A percentile compares a stretch with the other conserved stretches of the same genome.
Evolutionary conservation across 345 rosid species (phyloP).

Genomic region (Corchorus capsularis): DNA sequence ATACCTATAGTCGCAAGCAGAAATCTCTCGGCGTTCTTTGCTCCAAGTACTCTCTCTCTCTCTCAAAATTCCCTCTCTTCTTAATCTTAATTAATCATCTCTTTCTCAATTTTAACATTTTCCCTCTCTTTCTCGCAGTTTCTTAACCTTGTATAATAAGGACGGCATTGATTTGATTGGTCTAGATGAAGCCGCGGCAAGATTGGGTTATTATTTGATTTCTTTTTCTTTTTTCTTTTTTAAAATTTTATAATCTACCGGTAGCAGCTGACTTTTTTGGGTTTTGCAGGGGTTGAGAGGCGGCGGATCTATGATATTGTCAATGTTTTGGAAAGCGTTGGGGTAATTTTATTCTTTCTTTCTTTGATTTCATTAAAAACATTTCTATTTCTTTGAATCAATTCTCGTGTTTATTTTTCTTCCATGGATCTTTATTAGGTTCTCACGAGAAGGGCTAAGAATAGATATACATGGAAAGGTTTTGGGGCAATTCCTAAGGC

Average conservation of each 20-base stretch:
- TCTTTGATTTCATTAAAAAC: neutral
- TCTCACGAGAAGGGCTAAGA: constrained; percentile 67
- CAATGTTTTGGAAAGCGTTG: constrained; percentile 84
- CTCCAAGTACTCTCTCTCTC: constrained; percentile 53
- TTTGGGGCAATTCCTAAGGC: constrained; percentile 69
- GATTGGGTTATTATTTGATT: constrained; percentile 53
- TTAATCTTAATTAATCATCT: neutral
- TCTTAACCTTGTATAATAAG: constrained; percentile 69
- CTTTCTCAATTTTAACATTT: neutral
- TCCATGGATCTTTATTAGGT: constrained; percentile 42
- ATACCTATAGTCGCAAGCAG: constrained; percentile 74
- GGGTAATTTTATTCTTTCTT: constrained; percentile 43
- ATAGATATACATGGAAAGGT: constrained; percentile 85
- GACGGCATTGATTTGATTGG: constrained; percentile 68
- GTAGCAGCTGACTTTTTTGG: neutral
- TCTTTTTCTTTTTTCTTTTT: neutral
- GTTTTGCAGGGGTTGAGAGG: constrained; percentile 71
- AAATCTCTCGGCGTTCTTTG: constrained; percentile 92
- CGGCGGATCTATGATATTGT: constrained; percentile 90
- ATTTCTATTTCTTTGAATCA: neutral
- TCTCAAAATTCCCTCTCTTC: neutral
- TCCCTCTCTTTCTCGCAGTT: constrained; percentile 38
- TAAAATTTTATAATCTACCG: neutral
- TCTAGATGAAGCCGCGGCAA: constrained; percentile 77
- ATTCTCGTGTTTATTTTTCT: neutral